Evolutionary conservation across 1,284 basidiomycete genomes (phyloP), one percentile per base, ranked within the genome.

Genomic region (Trichosporon sp.): DNA sequence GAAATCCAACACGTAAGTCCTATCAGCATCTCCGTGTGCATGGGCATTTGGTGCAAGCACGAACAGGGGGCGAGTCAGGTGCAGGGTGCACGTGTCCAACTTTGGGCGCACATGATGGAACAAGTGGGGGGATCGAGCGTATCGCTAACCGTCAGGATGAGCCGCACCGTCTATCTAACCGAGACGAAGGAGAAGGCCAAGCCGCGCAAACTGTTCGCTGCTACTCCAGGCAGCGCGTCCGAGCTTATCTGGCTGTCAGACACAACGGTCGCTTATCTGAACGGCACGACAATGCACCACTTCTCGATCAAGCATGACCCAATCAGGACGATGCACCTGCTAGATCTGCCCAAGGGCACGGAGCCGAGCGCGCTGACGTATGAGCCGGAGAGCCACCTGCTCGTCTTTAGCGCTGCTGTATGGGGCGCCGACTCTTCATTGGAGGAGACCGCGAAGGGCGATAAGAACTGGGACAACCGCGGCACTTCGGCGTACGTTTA

Each of bases 401-500:
- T 83, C 46, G 80, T 76, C 5, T 94, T 94, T 84, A 91, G 91
- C 0, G 92, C 91, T 31, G 87, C 89, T 70, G 92, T 94, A 1
- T 90, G 92, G 80, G 48, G 48, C 26, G 81, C 87, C 0, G 91
- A 94, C 74, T 90, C 90, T 1, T 87, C 91, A 71, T 85, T 95
- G 61, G 88, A 86, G 43, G 86, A 88, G 5, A 90, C 90, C 12
- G 88, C 86, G 72, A 86, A 88, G 73, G 87, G 90, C 74, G 92
- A 95, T 78, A 85, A 90, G 75, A 86, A 85, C 65, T 93, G 89
- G 85, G 89, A 90, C 71, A 87, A 89, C 70, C 87, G 92, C 10
- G 92, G 92, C 2, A 88, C 89, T 74, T 87, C 88, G 1, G 93
- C 91, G 1, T 85, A 88, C 75, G 91, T 96, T 0, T 96, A 91